Percentiles rank a stretch among this genome's conserved stretches.
These are phyloP conservation scores for Phanerodontia chrysosporium DNA, from an alignment of 768 basidiomycete genomes.

Conservation along the genomic window DNA sequence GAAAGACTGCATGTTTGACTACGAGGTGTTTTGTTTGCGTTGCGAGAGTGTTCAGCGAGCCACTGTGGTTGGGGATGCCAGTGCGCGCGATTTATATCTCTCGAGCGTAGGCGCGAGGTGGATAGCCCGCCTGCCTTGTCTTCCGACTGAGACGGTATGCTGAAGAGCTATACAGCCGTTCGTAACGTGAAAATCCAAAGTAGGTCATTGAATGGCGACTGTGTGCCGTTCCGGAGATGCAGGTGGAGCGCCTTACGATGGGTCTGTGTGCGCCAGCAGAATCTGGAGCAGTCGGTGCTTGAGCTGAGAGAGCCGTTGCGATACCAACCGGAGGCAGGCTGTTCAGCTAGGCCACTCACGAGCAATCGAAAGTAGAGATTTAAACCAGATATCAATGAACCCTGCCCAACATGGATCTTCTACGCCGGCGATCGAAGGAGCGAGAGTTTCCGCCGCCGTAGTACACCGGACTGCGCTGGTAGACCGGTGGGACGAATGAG, in stretches of 20 bases:
- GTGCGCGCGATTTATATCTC: background rate
- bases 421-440: background rate
- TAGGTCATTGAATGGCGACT: background rate
- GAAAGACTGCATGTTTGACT: constrained; percentile 27
- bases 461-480: background rate
- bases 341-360: background rate
- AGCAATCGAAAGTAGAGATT: too few species aligned
- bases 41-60: background rate
- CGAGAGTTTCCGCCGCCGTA: too few species aligned
- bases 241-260: background rate
- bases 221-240: background rate
- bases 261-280: background rate
- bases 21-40: background rate
- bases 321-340: background rate
- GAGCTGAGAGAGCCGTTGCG: background rate
- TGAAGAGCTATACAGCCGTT: background rate
- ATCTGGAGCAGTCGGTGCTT: background rate
- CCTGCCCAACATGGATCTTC: background rate
- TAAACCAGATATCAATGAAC: constrained; percentile 6
- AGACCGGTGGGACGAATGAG: too few species aligned
- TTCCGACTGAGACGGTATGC: background rate
- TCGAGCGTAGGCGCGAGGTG: background rate
- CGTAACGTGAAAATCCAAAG: background rate
- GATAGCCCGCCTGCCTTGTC: too few species aligned
- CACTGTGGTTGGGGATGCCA: background rate